Conservation (phyloP, 441 rosid genomes). For the Metrosideros polymorpha region DNA sequence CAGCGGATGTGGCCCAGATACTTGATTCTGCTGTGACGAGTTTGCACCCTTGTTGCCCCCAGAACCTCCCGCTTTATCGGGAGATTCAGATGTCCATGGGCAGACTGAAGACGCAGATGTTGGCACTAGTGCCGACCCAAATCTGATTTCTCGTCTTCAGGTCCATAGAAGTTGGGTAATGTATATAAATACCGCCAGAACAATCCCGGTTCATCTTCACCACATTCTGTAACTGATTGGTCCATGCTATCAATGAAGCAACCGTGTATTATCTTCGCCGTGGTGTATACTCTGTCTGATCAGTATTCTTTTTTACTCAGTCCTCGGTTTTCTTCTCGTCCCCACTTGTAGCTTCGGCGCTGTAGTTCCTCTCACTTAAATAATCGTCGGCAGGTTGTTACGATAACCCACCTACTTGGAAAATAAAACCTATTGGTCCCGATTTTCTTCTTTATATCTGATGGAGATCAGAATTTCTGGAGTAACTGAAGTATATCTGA, state of each 20-base stretch:
- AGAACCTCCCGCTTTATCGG: conserved; percentile 66
- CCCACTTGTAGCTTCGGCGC: background rate
- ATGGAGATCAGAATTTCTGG: background rate
- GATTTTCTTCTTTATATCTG: background rate
- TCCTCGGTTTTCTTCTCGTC: background rate
- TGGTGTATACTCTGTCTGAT: background rate
- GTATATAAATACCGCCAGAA: background rate
- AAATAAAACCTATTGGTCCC: background rate
- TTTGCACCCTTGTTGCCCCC: conserved; percentile 74
- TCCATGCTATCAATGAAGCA: background rate
- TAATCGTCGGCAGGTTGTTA: background rate
- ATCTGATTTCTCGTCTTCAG: background rate
- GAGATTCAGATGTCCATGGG: conserved; percentile 98
- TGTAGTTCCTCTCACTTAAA: background rate
- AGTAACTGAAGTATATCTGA: background rate
- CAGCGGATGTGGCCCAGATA: conserved; percentile 82
- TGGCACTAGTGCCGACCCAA: conserved; percentile 82
- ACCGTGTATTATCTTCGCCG: background rate
- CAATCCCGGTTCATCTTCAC: background rate
- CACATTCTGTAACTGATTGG: background rate
- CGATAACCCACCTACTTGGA: background rate
- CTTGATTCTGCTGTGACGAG: conserved; percentile 74
- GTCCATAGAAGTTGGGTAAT: background rate
- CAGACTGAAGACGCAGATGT: conserved; percentile 84
- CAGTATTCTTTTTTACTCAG: background rate